Conservation (phyloP, 371 early-diverging fungal genomes). For the Syncephalis fuscata region DNA sequence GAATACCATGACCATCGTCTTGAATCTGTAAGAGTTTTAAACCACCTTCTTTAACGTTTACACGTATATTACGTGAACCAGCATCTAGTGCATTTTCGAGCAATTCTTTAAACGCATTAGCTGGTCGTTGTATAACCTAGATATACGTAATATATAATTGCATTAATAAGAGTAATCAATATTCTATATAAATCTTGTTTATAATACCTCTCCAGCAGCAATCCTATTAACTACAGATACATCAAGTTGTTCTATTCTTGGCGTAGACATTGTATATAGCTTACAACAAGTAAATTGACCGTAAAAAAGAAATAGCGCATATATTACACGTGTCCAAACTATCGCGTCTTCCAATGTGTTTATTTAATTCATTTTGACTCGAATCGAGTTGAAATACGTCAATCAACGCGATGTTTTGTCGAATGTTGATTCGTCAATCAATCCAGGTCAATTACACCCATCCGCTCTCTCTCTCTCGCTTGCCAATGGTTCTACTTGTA, state of each 20-base stretch:
- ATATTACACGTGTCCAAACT: too few species aligned
- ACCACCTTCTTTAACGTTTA: constrained; percentile 76
- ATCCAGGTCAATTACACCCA: too few species aligned
- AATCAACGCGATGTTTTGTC: too few species aligned
- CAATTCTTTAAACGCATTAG: constrained; percentile 93
- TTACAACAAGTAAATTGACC: too few species aligned
- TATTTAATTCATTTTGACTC: too few species aligned
- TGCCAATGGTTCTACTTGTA: too few species aligned
- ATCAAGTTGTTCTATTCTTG: constrained; percentile 40
- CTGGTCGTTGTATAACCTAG: constrained; percentile 84
- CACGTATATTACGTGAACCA: constrained; percentile 63
- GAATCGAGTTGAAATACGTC: too few species aligned
- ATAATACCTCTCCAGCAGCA: constrained; percentile 82
- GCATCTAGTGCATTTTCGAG: constrained; percentile 98
- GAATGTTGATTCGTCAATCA: too few species aligned
- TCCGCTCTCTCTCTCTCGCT: too few species aligned
- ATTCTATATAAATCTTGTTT: neutral
- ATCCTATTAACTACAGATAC: constrained; percentile 80
- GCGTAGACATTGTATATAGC: too few species aligned
- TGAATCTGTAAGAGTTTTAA: constrained; percentile 81
- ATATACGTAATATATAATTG: neutral
- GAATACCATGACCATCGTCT: constrained; percentile 96
- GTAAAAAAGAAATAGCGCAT: too few species aligned
- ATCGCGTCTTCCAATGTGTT: too few species aligned
- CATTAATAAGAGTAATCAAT: neutral